Base-by-base conservation (phyloP, 1,284 basidiomycete species). In the Malassezia psittaci region DNA sequence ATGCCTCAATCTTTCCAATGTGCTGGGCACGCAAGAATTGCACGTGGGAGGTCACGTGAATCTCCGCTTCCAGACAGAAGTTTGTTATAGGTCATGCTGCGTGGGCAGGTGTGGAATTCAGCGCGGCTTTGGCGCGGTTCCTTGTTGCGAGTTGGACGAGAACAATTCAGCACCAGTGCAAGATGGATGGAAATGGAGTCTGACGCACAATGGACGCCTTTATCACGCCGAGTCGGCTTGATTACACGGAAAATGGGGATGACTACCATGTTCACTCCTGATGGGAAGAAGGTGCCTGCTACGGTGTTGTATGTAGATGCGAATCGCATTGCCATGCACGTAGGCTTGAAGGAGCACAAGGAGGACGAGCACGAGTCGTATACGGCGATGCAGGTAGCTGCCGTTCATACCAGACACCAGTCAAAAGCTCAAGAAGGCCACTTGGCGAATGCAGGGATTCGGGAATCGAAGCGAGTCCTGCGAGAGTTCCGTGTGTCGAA, bases 231-330 rank as follows among this genome's bases (percentile, higher is more conserved):
- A 42, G 83, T 83, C 15, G 96, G 91, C 10, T 80, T 96, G 59
- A 86, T 99, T 72, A 91, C 90, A 19, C 82, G 85, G 57, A 99
- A 99, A 79, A 83, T 88, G 47, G 94, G 94, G 43, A 98, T 98
- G 93, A 87, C 88, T 6, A 83, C 83, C 12, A 79, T 96, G 69
- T 98, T 90, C 87, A 87, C 93, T 72, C 82, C 87, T 69, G 84
- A 88, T 59, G 94, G 94, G 35, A 83, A 83, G 40, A 79, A 87
- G 54, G 80, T 86, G 64, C 91, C 94, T 1, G 89, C 94, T 13
- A 98, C 94, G 0, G 85, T 99, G 36, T 82, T 99, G 33, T 90
- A 96, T 80, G 90, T 90, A 62, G 70, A 82, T 74, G 48, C 49
- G 7, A 60, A 70, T 44, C 63, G 64, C 49, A 51, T 69, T 36